Conservation (phyloP, 129 eudicot species). For the Chrysanthemum makinoi region DNA sequence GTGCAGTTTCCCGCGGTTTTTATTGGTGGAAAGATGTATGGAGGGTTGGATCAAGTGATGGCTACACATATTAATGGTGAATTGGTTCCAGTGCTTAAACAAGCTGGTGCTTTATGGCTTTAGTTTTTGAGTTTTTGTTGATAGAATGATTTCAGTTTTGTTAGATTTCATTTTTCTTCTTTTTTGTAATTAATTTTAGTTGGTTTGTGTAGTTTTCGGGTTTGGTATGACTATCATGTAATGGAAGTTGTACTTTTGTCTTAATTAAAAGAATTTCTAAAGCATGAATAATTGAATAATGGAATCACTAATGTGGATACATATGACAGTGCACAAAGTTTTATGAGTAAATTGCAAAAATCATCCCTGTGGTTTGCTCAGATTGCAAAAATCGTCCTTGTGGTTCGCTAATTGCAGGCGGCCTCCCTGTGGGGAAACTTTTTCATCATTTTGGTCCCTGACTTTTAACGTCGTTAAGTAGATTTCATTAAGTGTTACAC, state of each 20-base stretch:
- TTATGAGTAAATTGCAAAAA: too few relatives aligned
- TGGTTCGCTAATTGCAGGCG: too few relatives aligned
- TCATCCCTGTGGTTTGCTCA: too few relatives aligned
- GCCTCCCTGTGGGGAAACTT: too few relatives aligned
- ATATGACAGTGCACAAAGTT: not conserved
- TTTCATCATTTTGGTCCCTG: too few relatives aligned
- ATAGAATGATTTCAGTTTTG: conserved; percentile 5
- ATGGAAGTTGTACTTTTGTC: not conserved
- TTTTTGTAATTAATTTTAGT: conserved; percentile 16
- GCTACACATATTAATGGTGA: conserved; percentile 77
- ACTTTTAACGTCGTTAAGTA: too few relatives aligned
- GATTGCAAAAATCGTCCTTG: too few relatives aligned
- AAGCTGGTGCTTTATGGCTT: conserved; percentile 89
- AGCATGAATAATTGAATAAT: not conserved
- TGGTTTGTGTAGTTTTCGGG: conserved; percentile 7
- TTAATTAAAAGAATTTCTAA: not conserved
- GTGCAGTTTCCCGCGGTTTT: conserved; percentile 79
- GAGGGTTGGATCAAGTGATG: conserved; percentile 76
- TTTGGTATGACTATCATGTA: not conserved
- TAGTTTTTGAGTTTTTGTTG: not conserved
- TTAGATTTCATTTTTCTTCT: not conserved
- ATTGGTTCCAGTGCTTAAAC: conserved; percentile 53
- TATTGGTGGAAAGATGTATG: conserved; percentile 67
- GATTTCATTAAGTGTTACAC: too few relatives aligned
- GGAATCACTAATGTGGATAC: not conserved